Base-by-base conservation (phyloP, 2,329 filamentous ascomycete genomes). In the Fusarium kyushuense region DNA sequence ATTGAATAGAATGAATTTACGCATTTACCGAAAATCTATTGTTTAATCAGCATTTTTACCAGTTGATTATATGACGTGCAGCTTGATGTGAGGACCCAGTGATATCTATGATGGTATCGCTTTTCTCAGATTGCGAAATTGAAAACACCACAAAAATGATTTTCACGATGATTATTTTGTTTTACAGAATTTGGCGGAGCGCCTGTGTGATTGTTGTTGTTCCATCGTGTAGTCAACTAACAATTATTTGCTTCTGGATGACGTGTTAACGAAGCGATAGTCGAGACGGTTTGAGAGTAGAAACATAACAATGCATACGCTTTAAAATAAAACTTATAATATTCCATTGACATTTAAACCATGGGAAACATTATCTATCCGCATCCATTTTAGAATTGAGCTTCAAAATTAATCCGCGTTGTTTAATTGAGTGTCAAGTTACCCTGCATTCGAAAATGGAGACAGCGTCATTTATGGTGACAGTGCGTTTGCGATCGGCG, bases 21-120 rank as follows among this genome's bases (percentile, higher is more conserved):
- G 13, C 27, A 19, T 14, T 13, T 17, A 3, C 23, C 17, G 11
- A 3, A 36, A n/a, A n/a, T n/a, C n/a, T n/a, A 12, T 9, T 19
- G 33, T 10, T 6, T n/a, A 12, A 11, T 12, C 12, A 5, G 5
- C 4, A n/a, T n/a, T 17, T n/a, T 11, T 5, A 9, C 10, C 5
- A 1, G 9, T 12, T 10, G 6, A 12, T 5, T 2, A n/a, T 6
- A 5, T 12, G 17, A 19, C 6, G 33, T 11, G 17, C 9, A 6
- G 12, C 10, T 3, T 35, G 5, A 2, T n/a, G 16, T 10, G 7
- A 8, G 5, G 4, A 8, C 16, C 4, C 6, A 13, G 6, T 9
- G 19, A 3, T 19, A 19, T 19, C 3, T 12, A 38, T 19, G n/a
- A 38, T 19, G 11, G 6, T 6, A 38, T 8, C 4, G 9, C 5